phyloP scores from a whole-genome alignment of 305 asterid species.

The Fraxinus greggii region DNA sequence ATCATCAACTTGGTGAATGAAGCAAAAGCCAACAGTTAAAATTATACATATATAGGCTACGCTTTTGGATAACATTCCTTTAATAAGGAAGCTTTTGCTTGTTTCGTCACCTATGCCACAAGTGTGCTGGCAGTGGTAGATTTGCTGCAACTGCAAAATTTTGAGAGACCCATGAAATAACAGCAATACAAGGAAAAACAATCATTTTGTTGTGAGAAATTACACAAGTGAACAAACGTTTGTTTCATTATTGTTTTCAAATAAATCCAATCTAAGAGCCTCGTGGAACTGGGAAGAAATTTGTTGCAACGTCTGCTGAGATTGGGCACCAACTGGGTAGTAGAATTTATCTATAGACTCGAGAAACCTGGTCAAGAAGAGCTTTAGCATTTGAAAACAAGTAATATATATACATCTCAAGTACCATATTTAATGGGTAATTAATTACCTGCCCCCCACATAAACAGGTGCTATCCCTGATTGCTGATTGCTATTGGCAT shows the following conservation, averaged over 20 bases:
- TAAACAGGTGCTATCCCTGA: not conserved
- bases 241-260: slow-evolving; percentile 36
- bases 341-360: no score
- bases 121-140: no score
- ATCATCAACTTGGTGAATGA: no score
- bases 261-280: slow-evolving; percentile 53
- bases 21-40: no score
- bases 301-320: slow-evolving; percentile 56
- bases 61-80: no score
- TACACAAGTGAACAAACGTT: slow-evolving; percentile 36
- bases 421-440: not conserved
- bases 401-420: not conserved
- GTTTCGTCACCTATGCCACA: no score
- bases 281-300: slow-evolving; percentile 66
- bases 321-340: slow-evolving; percentile 39
- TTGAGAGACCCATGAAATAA: not conserved
- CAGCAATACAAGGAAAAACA: not conserved
- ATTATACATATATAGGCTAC: no score
- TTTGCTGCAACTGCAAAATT: not conserved
- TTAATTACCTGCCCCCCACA: no score
- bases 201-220: not conserved
- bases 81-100: no score
- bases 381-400: slow-evolving; percentile 2
- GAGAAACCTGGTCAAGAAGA: slow-evolving; percentile 36
- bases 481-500: not conserved